Base-by-base conservation (phyloP, 805 yeast genomes). In the Lipomyces sp. region DNA sequence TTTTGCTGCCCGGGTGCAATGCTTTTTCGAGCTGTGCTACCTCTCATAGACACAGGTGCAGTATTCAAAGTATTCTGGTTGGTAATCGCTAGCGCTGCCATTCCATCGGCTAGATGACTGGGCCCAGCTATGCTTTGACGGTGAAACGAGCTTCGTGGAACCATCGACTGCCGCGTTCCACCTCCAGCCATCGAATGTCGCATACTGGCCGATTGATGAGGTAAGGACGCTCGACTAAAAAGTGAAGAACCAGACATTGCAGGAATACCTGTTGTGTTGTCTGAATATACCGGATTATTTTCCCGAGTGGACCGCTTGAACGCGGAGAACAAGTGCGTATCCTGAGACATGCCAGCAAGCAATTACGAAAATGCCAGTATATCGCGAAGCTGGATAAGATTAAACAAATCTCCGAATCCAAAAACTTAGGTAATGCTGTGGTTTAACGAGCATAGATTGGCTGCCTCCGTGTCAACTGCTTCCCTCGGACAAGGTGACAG, bases 61-160 rank as follows among this genome's bases (percentile, higher is more conserved):
- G 33, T 48, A 45, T 66, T 68, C 53, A 63, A 32, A 4, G 64
- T 59, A 48, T 68, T 68, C 34, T 45, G 66, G 53, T 57, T 68
- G 30, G 66, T 35, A 1, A 62, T n/a, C 29, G 67, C 59, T 15
- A 68, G 59, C 4, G 64, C 63, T 6, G 64, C 30, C 32, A 58
- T 53, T 4, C 56, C 64, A 7, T 59, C 65, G 10, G 59, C n/a
- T 4, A 29, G 15, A 18, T 63, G 58, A 15, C 58, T 33, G 11
- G 66, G 55, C n/a, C 66, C 60, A 4, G 65, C 70, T 18, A 68
- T 57, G 39, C 71, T 68, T 54, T 68, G 71, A 24, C 71, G 58
- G 42, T 60, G 62, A 53, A 34, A 65, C 30, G 70, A 60, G 30
- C 66, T 57, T 10, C 69, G 69, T 7, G 71, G 71, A 8, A 64